Conservation (phyloP, 768 basidiomycete species). For the Agrocybe chaxingu region DNA sequence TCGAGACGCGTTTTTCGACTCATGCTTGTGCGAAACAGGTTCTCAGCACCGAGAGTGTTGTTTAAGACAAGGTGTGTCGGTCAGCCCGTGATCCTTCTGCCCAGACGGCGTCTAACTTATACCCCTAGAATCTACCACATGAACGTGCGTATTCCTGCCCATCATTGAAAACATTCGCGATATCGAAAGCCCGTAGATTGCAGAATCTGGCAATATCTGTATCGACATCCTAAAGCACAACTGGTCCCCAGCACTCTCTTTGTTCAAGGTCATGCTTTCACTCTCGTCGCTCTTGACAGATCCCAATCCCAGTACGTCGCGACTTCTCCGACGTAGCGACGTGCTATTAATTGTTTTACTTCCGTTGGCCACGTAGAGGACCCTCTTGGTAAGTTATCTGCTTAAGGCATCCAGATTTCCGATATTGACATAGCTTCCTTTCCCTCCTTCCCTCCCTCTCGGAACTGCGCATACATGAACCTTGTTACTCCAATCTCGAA, state of each 20-base stretch:
- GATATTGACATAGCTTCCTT: not conserved
- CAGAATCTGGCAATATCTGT: slow-evolving; percentile 74
- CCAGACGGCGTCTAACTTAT: not conserved
- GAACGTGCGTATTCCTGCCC: slow-evolving; percentile 47
- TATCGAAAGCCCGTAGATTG: slow-evolving; percentile 40
- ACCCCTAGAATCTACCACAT: slow-evolving; percentile 76
- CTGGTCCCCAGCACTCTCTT: slow-evolving; percentile 91
- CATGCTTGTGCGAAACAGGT: slow-evolving; percentile 37
- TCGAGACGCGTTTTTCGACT: slow-evolving; percentile 2
- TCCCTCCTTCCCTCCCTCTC: not conserved
- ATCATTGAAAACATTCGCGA: not conserved
- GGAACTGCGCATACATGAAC: not conserved
- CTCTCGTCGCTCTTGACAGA: slow-evolving; percentile 91
- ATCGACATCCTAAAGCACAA: slow-evolving; percentile 91
- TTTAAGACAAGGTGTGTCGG: slow-evolving; percentile 65
- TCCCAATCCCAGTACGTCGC: slow-evolving; percentile 81
- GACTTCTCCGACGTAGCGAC: not conserved
- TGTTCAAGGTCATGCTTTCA: slow-evolving; percentile 94
- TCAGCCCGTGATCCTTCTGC: not conserved
- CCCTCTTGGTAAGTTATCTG: slow-evolving; percentile 52
- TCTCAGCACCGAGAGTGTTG: slow-evolving; percentile 74
- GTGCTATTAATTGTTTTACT: slow-evolving; percentile 6
- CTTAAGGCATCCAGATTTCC: not conserved
- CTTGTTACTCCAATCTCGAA: not conserved
- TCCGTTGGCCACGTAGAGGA: slow-evolving; percentile 43